Conservation (phyloP, 2,329 filamentous ascomycete genomes). For the Pyricularia grisea region DNA sequence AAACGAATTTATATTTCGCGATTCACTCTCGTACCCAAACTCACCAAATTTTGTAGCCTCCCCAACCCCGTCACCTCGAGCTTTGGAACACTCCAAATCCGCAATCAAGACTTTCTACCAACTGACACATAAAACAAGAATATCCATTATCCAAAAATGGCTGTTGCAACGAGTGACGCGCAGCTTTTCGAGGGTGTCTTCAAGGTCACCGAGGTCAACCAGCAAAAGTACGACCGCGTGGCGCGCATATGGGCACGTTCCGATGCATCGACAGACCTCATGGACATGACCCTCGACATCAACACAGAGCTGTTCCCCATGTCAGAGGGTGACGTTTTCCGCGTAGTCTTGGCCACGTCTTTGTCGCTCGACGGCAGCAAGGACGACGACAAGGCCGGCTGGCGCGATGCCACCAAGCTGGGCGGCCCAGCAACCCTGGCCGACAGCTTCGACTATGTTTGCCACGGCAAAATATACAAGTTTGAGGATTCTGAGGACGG, state of each 20-base stretch:
- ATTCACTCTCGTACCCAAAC: neutral
- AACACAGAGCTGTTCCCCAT: conserved; percentile 89
- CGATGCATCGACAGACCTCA: conserved; percentile 51
- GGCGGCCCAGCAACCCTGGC: conserved; percentile 52
- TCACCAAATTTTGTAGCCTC: neutral
- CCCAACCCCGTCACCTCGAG: neutral
- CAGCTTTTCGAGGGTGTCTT: conserved; percentile 93
- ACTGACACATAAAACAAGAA: neutral
- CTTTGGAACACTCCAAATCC: neutral
- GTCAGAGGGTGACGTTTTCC: conserved; percentile 62
- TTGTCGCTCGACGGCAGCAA: conserved; percentile 79
- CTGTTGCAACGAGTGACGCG: conserved; percentile 63
- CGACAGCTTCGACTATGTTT: conserved; percentile 81
- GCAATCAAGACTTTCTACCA: neutral
- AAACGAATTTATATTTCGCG: conserved; percentile 5
- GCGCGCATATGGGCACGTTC: conserved; percentile 74
- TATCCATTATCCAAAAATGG: conserved; percentile 21
- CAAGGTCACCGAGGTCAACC: conserved; percentile 68
- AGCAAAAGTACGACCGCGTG: conserved; percentile 90
- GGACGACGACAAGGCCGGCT: conserved; percentile 60
- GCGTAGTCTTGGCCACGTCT: conserved; percentile 75
- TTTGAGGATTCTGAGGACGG: conserved; percentile 73
- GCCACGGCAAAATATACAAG: conserved; percentile 80
- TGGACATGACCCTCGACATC: conserved; percentile 71
- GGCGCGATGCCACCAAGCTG: conserved; percentile 61